Evolutionary conservation across 139 green algal species (phyloP), one percentile per base, ranked within the genome.

Genomic region (Tetradesmus lagerheimii): DNA sequence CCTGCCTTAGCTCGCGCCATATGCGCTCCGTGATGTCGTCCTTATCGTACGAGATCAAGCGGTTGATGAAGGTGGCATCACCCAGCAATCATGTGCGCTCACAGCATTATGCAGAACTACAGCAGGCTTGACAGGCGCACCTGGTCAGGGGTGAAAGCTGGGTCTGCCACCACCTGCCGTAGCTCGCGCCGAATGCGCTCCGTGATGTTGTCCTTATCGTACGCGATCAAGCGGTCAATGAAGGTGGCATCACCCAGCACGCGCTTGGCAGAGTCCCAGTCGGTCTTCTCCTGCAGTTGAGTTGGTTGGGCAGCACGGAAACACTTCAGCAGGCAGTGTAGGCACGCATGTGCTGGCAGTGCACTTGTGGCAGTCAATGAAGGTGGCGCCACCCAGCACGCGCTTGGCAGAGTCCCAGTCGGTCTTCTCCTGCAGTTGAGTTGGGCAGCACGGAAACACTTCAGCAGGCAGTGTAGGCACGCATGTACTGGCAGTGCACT

Each of bases 191-290:
- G 87, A 8, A 94, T 83, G 47, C 50, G 82, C 23, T 96, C 93
- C 2, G 93, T 91, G 71, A 97, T 96, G 88, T 95, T 95, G 90
- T 97, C 95, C 86, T 94, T 94, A 89, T 97, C 95, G 90, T 94
- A 97, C 0, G 23, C 11, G 29, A 84, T 90, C 45, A 97, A 86
- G 14, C 93, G 91, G 80, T 94, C 94, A 38, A 98, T 95, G 91
- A 98, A 98, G 43, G 89, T 93, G 38, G 77, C 88, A 79, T 97
- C 95, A 15, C 92, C 87, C 31, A 98, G 92, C 67, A 97, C 91
- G 41, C 94, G 92, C 94, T 97, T 98, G 27, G 96, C 95, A 27
- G 93, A 94, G 53, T 97, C 96, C 96, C 96, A 98, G 91, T 98
- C 96, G 0, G 96, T 75, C 91, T 97, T 97, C 88, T 98, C 95